phyloP scores from a whole-genome alignment of 805 yeast species.

The Cyberlindnera mississippiensis region DNA sequence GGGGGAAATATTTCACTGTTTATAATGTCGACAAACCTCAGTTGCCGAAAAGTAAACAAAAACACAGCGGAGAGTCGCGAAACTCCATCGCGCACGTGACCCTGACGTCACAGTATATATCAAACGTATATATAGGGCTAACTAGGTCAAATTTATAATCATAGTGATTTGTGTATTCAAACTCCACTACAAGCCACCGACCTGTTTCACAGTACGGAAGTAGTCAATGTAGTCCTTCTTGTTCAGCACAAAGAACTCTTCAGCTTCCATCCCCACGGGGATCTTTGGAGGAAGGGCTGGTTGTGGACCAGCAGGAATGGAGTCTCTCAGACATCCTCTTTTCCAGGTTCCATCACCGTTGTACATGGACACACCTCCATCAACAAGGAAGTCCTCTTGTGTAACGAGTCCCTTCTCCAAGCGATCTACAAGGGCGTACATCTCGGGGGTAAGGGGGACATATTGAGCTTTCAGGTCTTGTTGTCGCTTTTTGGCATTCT shows the following conservation, averaged over 20 bases:
- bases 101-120: too few species aligned
- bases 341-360: conserved; percentile 27
- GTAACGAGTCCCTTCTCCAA: conserved; percentile 19
- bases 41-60: conserved; percentile 14
- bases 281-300: conserved; percentile 27
- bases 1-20: too few species aligned
- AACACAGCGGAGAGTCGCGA: not conserved
- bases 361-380: conserved; percentile 24
- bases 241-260: conserved; percentile 22
- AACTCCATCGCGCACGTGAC: not conserved
- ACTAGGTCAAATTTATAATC: too few species aligned
- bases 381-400: conserved; percentile 19
- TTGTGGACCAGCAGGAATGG: conserved; percentile 8
- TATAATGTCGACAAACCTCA: not conserved
- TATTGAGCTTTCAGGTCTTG: conserved; percentile 5
- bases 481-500: conserved; percentile 6
- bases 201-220: conserved; percentile 7
- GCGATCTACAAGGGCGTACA: conserved; percentile 20
- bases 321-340: conserved; percentile 18
- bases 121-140: too few species aligned
- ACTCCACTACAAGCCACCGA: conserved; percentile 2
- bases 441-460: conserved; percentile 15
- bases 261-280: conserved; percentile 25
- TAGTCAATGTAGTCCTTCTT: conserved; percentile 15
- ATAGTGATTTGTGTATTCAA: too few species aligned